Conservation (phyloP, 768 basidiomycete species). For the Tylopilus vinaceipallidus region DNA sequence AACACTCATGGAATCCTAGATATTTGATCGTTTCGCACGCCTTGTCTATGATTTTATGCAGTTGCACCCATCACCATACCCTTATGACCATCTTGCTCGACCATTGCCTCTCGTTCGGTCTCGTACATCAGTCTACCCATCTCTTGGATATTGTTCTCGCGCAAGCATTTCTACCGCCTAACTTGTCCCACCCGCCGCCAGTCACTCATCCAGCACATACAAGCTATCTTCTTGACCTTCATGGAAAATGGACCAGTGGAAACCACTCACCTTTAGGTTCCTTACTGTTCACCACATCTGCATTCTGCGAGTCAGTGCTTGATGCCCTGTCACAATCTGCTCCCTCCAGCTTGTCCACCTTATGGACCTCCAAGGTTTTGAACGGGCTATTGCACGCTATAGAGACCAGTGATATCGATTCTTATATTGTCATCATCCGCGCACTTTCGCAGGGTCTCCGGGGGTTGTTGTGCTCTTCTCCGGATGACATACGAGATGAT, state of each 20-base stretch:
- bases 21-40: slow-evolving; percentile 53
- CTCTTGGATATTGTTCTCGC: slow-evolving; percentile 44
- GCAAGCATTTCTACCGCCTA: slow-evolving; percentile 34
- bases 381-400: slow-evolving; percentile 35
- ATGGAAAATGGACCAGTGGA: slow-evolving; percentile 36
- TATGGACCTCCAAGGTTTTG: slow-evolving; percentile 46
- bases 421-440: slow-evolving; percentile 32
- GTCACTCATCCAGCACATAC: slow-evolving; percentile 46
- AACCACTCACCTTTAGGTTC: slow-evolving; percentile 4
- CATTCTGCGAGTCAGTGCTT: slow-evolving; percentile 25
- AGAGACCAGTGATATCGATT: slow-evolving; percentile 30
- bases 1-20: slow-evolving; percentile 29
- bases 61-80: slow-evolving; percentile 46
- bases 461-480: background rate
- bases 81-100: slow-evolving; percentile 50
- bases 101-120: slow-evolving; percentile 43
- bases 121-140: slow-evolving; percentile 41
- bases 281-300: slow-evolving; percentile 26
- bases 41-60: slow-evolving; percentile 43
- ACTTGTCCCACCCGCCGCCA: slow-evolving; percentile 24
- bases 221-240: slow-evolving; percentile 46
- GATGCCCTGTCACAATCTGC: slow-evolving; percentile 18
- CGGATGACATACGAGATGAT: background rate
- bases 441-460: slow-evolving; percentile 27
- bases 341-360: slow-evolving; percentile 32